These are phyloP conservation scores for Globisporangium camurandrum DNA, from an alignment of 352 stramenopile species.

Conservation along the genomic window DNA sequence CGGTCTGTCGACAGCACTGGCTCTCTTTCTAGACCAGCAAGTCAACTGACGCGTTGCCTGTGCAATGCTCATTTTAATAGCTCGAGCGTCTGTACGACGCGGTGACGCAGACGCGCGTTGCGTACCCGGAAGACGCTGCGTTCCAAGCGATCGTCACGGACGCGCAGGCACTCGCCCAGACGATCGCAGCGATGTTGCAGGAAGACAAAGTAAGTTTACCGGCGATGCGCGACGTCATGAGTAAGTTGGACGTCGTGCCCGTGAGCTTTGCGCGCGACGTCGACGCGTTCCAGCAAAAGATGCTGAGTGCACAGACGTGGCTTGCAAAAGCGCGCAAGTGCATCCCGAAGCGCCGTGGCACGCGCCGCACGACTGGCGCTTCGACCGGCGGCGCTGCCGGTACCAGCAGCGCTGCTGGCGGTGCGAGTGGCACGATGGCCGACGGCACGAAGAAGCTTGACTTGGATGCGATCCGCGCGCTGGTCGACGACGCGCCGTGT, in stretches of 20 bases:
- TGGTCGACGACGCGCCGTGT: slow-evolving; percentile 82
- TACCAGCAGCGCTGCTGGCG: no score
- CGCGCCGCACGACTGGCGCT: slow-evolving; percentile 42
- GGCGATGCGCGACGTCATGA: slow-evolving; percentile 71
- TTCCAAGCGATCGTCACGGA: slow-evolving; percentile 51
- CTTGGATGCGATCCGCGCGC: slow-evolving; percentile 60
- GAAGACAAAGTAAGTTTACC: slow-evolving; percentile 82
- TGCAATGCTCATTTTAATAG: slow-evolving; percentile 9
- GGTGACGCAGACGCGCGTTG: slow-evolving; percentile 31
- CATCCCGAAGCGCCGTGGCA: slow-evolving; percentile 69
- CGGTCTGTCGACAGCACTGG: background rate
- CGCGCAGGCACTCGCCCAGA: slow-evolving; percentile 45
- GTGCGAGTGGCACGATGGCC: background rate
- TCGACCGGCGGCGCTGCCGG: no score
- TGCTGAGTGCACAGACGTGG: slow-evolving; percentile 80
- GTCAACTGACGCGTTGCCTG: background rate
- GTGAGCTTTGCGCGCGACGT: slow-evolving; percentile 81
- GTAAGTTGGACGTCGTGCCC: slow-evolving; percentile 77
- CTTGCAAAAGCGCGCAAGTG: slow-evolving; percentile 81
- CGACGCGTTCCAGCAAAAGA: slow-evolving; percentile 75
- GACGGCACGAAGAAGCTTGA: slow-evolving; percentile 74
- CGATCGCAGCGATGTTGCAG: slow-evolving; percentile 55
- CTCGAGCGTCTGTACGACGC: slow-evolving; percentile 40
- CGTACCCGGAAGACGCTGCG: slow-evolving; percentile 50
- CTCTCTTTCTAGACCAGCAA: background rate